Evolutionary conservation across 2,329 filamentous ascomycete genomes (phyloP).

Genomic region (Clonostachys sp.): DNA sequence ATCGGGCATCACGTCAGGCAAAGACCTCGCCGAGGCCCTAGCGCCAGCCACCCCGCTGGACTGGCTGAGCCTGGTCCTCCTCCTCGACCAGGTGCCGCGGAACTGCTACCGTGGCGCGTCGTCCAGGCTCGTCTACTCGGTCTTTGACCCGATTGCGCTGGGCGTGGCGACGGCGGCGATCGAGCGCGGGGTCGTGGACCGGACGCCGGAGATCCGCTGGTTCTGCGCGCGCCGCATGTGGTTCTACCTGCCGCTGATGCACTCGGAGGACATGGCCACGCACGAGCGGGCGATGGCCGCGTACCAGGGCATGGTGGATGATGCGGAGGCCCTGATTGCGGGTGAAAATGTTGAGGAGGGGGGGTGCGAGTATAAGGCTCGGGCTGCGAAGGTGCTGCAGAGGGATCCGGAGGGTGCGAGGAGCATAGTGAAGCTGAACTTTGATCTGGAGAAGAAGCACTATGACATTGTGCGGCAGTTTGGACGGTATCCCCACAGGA

Average conservation of each 20-base stretch:
- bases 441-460: slow-evolving; percentile 38
- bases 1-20: slow-evolving; percentile 14
- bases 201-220: slow-evolving; percentile 24
- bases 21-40: slow-evolving; percentile 18
- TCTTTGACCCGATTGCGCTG: slow-evolving; percentile 52
- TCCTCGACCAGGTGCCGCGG: slow-evolving; percentile 60
- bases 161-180: slow-evolving; percentile 32
- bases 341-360: slow-evolving; percentile 9
- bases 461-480: slow-evolving; percentile 44
- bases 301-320: slow-evolving; percentile 20
- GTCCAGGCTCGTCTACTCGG: slow-evolving; percentile 36
- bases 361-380: slow-evolving; percentile 13
- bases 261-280: slow-evolving; percentile 43
- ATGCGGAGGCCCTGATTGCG: slow-evolving; percentile 21
- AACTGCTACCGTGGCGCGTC: slow-evolving; percentile 53
- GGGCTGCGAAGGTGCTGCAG: slow-evolving; percentile 17
- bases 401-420: slow-evolving; percentile 15
- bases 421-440: slow-evolving; percentile 10
- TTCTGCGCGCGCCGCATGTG: slow-evolving; percentile 39
- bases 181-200: slow-evolving; percentile 9
- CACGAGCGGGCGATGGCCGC: slow-evolving; percentile 32
- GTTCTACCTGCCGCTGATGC: slow-evolving; percentile 57
- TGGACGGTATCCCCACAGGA: slow-evolving; percentile 56
- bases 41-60: slow-evolving; percentile 19
- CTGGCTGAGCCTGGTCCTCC: slow-evolving; percentile 45